Evolutionary conservation across 306 rosid species (phyloP).

Genomic region (Pyrus communis): DNA sequence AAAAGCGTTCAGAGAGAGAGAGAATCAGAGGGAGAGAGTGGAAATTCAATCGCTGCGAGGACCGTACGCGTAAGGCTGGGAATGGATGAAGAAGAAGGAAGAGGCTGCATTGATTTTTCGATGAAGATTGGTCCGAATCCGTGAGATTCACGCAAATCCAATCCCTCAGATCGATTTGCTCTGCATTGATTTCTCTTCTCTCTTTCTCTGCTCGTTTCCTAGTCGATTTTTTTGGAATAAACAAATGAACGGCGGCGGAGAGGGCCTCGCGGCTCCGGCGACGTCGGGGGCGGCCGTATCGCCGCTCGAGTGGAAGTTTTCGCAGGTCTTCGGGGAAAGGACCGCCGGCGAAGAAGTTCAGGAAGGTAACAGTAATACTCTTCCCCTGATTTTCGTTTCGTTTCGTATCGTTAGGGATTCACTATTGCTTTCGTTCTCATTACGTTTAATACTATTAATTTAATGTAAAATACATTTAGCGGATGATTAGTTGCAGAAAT

Average conservation of each 20-base stretch:
- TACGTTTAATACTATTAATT: background rate
- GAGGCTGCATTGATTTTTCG: slow-evolving; percentile 19
- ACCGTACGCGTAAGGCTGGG: slow-evolving; percentile 9
- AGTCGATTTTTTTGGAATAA: background rate
- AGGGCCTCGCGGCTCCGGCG: slow-evolving; percentile 14
- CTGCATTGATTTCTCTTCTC: slow-evolving; percentile 25
- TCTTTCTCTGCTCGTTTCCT: background rate
- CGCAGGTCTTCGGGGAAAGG: slow-evolving; percentile 59
- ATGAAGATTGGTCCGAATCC: slow-evolving; percentile 8
- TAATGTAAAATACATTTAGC: background rate
- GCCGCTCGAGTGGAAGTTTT: slow-evolving; percentile 50
- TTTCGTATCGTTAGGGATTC: slow-evolving; percentile 3
- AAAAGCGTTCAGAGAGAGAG: background rate
- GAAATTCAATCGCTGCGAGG: background rate
- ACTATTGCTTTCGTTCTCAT: background rate
- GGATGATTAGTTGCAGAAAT: background rate
- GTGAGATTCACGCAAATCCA: slow-evolving; percentile 16
- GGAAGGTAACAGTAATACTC: slow-evolving; percentile 34
- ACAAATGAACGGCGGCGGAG: slow-evolving; percentile 28
- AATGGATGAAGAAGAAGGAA: slow-evolving; percentile 21
- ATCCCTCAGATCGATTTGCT: slow-evolving; percentile 32
- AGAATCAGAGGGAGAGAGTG: slow-evolving; percentile 9
- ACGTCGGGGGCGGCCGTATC: slow-evolving; percentile 1
- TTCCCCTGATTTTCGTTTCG: background rate
- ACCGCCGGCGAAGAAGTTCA: slow-evolving; percentile 61